Evolutionary conservation across 1,139 yeast species (phyloP).

Genomic region (Hansenula lynferdii): DNA sequence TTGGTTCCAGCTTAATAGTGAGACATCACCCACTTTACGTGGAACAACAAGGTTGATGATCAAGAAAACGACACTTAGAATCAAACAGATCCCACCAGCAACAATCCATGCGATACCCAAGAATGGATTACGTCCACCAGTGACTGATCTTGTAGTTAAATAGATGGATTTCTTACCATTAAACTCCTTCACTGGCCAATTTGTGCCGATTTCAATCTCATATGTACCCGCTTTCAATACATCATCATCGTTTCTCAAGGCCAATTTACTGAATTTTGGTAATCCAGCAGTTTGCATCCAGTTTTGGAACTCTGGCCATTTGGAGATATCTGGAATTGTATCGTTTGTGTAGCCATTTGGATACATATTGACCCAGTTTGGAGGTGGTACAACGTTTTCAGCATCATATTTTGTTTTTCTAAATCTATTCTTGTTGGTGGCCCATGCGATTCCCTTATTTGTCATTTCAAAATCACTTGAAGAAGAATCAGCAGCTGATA

Average conservation of each 20-base stretch:
- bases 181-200: conserved; percentile 82
- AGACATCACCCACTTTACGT: conserved; percentile 22
- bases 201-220: conserved; percentile 67
- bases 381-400: conserved; percentile 86
- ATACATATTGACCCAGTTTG: conserved; percentile 79
- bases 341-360: conserved; percentile 90
- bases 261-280: conserved; percentile 79
- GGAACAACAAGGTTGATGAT: conserved; percentile 18
- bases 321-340: conserved; percentile 75
- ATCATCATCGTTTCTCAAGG: conserved; percentile 70
- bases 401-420: conserved; percentile 71
- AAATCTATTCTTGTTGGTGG: conserved; percentile 71
- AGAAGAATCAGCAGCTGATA: conserved; percentile 45
- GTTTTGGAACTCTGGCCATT: conserved; percentile 84
- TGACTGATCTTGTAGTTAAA: conserved; percentile 75
- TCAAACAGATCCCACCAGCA: conserved; percentile 76
- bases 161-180: conserved; percentile 81
- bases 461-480: conserved; percentile 54
- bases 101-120: conserved; percentile 88
- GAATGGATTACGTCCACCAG: conserved; percentile 88
- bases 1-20: conserved; percentile 22
- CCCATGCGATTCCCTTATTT: conserved; percentile 79
- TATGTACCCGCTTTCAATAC: conserved; percentile 62
- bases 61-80: conserved; percentile 17
- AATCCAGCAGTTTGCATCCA: conserved; percentile 98